Evolutionary conservation across 345 rosid genomes (phyloP).

Genomic region (Gossypium arboreum): DNA sequence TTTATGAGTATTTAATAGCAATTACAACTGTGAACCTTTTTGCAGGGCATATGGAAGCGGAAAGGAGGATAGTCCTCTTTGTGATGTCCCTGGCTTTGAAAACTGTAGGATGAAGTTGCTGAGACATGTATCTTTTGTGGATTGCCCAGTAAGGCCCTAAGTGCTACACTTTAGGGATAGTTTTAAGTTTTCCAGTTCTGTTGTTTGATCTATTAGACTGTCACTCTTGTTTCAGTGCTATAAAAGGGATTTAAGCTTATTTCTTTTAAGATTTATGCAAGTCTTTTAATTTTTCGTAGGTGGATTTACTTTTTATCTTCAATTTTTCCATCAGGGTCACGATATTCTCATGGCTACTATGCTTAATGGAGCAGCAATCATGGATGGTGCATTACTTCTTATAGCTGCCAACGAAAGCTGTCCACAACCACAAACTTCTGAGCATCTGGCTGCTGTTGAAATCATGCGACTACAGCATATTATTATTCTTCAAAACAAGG

Average conservation of each 20-base stretch:
- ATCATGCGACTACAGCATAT: conserved; percentile 3
- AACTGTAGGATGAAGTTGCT: conserved; percentile 72
- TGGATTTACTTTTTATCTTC: conserved; percentile 14
- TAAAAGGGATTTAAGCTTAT: conserved; percentile 2
- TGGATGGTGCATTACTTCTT: conserved; percentile 97
- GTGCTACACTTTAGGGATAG: not conserved
- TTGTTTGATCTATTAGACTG: not conserved
- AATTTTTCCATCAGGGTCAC: not conserved
- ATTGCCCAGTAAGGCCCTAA: conserved; percentile 71
- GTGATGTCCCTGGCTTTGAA: not conserved
- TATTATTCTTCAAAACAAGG: conserved; percentile 5
- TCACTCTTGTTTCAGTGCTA: not conserved
- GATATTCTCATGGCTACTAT: conserved; percentile 6
- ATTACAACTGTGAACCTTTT: conserved; percentile 16
- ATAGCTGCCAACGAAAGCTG: conserved; percentile 98
- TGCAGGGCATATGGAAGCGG: conserved; percentile 94
- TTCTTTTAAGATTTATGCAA: not conserved
- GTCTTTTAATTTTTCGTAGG: not conserved
- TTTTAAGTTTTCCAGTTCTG: not conserved
- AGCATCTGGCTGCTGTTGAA: conserved; percentile 46
- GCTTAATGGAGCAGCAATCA: conserved; percentile 71
- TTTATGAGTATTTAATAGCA: not conserved
- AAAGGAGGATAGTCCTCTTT: conserved; percentile 61
- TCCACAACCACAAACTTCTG: conserved; percentile 98
- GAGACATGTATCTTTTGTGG: conserved; percentile 96